These are phyloP conservation scores for Rasamsonia emersonii DNA, from an alignment of 2,329 filamentous ascomycete genomes.

Conservation along the genomic window DNA sequence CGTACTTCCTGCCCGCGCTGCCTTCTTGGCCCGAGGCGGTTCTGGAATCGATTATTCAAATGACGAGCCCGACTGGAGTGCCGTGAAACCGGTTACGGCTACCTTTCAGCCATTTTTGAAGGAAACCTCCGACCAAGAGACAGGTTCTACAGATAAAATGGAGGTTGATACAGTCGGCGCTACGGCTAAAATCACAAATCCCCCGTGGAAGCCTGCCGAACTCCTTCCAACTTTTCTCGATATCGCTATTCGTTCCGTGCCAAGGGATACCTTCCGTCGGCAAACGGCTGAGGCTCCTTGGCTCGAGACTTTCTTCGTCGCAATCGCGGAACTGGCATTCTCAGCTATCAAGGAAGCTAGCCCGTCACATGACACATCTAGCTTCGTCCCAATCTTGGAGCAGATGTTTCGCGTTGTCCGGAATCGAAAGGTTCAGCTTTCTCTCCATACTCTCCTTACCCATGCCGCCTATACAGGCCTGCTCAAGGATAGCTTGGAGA, in stretches of 20 bases:
- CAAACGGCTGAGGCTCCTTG: conserved; percentile 40
- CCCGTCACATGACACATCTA: conserved; percentile 15
- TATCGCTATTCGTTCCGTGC: conserved; percentile 38
- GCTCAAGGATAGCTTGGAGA: conserved; percentile 21
- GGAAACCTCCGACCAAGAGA: conserved; percentile 8
- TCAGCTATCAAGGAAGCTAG: conserved; percentile 24
- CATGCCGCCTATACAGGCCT: conserved; percentile 35
- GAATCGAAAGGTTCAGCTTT: conserved; percentile 29
- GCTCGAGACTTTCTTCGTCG: conserved; percentile 42
- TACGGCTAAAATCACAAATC: background rate
- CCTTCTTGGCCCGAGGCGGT: conserved; percentile 27
- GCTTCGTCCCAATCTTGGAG: conserved; percentile 27
- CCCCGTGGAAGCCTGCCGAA: conserved; percentile 22
- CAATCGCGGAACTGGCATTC: conserved; percentile 31
- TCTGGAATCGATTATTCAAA: conserved; percentile 26
- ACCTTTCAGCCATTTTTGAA: conserved; percentile 28
- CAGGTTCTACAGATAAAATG: conserved; percentile 9
- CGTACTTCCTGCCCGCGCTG: conserved; percentile 30
- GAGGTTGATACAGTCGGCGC: conserved; percentile 2
- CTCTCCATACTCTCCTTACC: conserved; percentile 31
- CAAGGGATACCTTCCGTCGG: conserved; percentile 33
- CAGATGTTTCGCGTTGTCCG: conserved; percentile 31
- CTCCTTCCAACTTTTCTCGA: conserved; percentile 37
- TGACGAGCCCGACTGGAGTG: conserved; percentile 24
- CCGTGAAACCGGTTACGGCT: conserved; percentile 28